Conservation (phyloP, 306 rosid species). For the Cicer yamashitae region DNA sequence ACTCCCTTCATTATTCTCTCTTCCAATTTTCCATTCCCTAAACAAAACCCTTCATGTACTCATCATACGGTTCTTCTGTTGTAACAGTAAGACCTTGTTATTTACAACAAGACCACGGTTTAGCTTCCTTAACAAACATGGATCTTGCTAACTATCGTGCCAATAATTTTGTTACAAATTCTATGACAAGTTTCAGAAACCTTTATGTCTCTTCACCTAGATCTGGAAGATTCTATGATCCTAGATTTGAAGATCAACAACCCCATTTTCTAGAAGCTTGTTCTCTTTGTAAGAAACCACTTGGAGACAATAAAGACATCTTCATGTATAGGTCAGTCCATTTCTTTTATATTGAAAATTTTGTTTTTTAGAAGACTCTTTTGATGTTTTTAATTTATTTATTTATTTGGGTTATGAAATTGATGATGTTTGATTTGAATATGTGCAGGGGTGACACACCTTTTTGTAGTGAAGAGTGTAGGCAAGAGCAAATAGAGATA, state of each 20-base stretch:
- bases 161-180: constrained; percentile 53
- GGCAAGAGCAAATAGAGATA: constrained; percentile 73
- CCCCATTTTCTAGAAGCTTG: constrained; percentile 86
- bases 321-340: constrained; percentile 87
- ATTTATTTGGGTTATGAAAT: neutral
- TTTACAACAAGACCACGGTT: constrained; percentile 63
- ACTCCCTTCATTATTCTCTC: constrained; percentile 1
- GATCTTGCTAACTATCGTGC: constrained; percentile 68
- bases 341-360: neutral
- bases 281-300: constrained; percentile 70
- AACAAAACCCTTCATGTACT: neutral
- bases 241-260: constrained; percentile 73
- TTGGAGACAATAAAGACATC: constrained; percentile 73
- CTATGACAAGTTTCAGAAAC: constrained; percentile 58
- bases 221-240: constrained; percentile 70
- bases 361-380: neutral
- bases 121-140: constrained; percentile 68
- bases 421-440: constrained; percentile 17
- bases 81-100: constrained; percentile 52
- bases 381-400: neutral
- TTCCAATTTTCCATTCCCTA: neutral
- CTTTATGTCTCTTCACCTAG: constrained; percentile 59
- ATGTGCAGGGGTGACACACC: constrained; percentile 90
- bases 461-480: constrained; percentile 91
- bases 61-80: neutral